Base-by-base conservation (phyloP, 306 rosid species). In the Ziziphus jujuba region DNA sequence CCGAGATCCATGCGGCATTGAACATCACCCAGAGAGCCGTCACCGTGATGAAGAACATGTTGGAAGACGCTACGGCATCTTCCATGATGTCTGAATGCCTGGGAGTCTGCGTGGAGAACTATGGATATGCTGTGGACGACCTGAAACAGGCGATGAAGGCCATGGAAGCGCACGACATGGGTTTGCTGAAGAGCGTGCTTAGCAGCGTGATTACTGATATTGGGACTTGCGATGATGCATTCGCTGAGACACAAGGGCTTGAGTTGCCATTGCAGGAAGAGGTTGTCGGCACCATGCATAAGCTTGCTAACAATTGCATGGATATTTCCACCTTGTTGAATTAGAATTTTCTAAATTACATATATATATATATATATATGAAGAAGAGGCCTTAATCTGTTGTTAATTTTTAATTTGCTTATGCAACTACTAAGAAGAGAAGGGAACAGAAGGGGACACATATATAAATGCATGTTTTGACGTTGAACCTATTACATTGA, bases 161-260 rank as follows among this genome's bases (percentile, higher is more conserved):
- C 36, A 53, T 72, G 15, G 35, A 10, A 8, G 6, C 70, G 4
- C 43, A 31, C 12, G 76, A 72, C 16, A 14, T 25, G 5, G 64
- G 13, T 0, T 10, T 49, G 43, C 6, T 72, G 61, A 17, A 21
- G 21, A 62, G 56, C 70, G n/a, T 34, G 56, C 70, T 72, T 23
- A 72, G 76, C 34, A 69, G 58, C 1, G 70, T 36, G 8, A 72
- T 63, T 34, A 72, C 76, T 21, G 61, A 28, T 28, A 12, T 72
- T 24, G 64, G 58, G 12, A 72, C 70, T 5, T 72, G 76, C 38
- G 76, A 72, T 6, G 76, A 63, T 25, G n/a, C 64, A 22, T 57
- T 72, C 21, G 56, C 55, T 6, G 76, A 72, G 62, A 9, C 51
- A 13, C 65, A 31, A 15, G 70, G 58, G 0, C 28, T 53, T 20